Evolutionary conservation across 148 eudicot species (phyloP), one percentile per base, ranked within the genome.

Genomic region (Beta vulgaris): DNA sequence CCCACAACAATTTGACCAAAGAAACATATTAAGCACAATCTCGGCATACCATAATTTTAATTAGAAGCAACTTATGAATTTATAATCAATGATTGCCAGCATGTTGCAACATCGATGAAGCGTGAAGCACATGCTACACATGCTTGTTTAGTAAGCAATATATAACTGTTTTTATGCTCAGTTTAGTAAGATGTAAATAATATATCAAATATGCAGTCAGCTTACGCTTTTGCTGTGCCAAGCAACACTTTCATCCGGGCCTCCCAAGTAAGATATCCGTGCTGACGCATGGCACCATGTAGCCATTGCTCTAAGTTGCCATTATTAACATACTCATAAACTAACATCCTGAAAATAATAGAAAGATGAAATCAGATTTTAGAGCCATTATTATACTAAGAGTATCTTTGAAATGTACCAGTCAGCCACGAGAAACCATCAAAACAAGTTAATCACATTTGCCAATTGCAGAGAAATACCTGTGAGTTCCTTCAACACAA

Each of bases 201-300:
- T 16, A 31, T 25, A 26, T 54, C 68, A 59, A 64, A 71, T 10
- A 28, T 39, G 71, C 58, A 55, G 69, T 55, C 62, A 61, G 84
- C 89, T 88, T 83, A 88, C 91, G 90, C 94, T 84, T 90, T 90
- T 68, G 91, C 94, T 2, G 94, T 90, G 78, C 94, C 94, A 59
- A 88, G 81, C 32, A 88, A 78, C 72, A 86, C 80, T 76, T 90
- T 88, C 78, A 86, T 86, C 51, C 91, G 84, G 46, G 90, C 87
- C 84, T 88, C 94, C 94, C 94, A 90, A 42, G 94, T 90, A 75
- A 90, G 85, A 86, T 78, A 80, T 69, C 94, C 90, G 73, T 81
- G 86, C 54, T 86, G 91, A 71, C 90, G 84, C 87, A 88, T 85
- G 68, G 88, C 91, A 71, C 94, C 94, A 73, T 90, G 94, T 74